phyloP scores from a whole-genome alignment of 2,329 filamentous ascomycete species.

The Paecilomyces formosus region DNA sequence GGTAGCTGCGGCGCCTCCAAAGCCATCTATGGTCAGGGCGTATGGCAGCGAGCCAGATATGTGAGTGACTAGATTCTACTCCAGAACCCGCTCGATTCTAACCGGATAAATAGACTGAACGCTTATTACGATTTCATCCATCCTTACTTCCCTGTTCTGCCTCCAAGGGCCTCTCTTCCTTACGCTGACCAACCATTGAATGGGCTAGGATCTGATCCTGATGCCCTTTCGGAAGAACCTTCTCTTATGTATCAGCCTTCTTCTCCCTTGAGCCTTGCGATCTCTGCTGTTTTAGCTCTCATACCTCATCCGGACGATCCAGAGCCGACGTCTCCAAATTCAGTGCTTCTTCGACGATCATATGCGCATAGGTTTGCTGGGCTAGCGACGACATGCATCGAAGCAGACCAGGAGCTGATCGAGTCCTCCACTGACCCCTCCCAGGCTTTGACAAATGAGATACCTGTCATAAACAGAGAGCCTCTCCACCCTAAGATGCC shows the following conservation, averaged over 20 bases:
- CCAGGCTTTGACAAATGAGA: constrained; percentile 27
- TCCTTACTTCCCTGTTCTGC: constrained; percentile 38
- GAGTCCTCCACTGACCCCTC: constrained; percentile 33
- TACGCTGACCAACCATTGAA: constrained; percentile 27
- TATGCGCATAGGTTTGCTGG: constrained; percentile 35
- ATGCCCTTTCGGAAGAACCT: constrained; percentile 22
- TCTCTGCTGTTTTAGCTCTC: constrained; percentile 36
- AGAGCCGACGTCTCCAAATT: constrained; percentile 26
- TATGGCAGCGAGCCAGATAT: constrained; percentile 36
- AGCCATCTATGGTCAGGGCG: constrained; percentile 26
- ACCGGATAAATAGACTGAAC: constrained; percentile 27
- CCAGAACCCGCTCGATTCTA: constrained; percentile 6
- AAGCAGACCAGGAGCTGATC: constrained; percentile 36
- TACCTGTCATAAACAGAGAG: constrained; percentile 23
- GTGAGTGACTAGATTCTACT: constrained; percentile 17
- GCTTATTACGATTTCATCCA: constrained; percentile 42
- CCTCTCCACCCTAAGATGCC: constrained; percentile 32
- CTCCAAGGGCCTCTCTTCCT: constrained; percentile 24
- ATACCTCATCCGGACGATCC: constrained; percentile 35
- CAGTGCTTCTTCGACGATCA: constrained; percentile 28
- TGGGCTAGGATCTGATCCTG: constrained; percentile 19
- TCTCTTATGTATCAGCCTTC: constrained; percentile 27
- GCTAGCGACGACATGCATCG: constrained; percentile 30
- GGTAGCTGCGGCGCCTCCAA: constrained; percentile 17
- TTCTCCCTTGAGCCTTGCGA: constrained; percentile 37